These are phyloP conservation scores for Extremus antarcticus DNA, from an alignment of 495 filamentous ascomycete genomes.

Conservation along the genomic window DNA sequence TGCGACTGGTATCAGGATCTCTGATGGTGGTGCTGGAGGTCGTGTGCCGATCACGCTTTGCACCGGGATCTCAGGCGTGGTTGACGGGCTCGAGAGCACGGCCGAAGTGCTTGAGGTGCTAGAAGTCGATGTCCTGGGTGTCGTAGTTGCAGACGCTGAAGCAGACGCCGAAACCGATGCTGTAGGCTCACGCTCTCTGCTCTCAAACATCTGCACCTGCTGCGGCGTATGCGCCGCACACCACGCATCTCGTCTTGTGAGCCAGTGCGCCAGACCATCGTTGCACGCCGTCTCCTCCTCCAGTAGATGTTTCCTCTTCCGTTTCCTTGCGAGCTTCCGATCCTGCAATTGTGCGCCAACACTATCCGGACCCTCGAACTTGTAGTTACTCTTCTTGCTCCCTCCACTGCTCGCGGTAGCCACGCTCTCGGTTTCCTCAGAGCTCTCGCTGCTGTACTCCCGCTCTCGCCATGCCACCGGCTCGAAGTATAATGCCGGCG, in stretches of 20 bases:
- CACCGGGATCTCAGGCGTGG: slow-evolving; percentile 3
- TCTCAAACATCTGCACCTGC: slow-evolving; percentile 5
- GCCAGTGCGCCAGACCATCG: slow-evolving; percentile 63
- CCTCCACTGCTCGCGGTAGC: neutral
- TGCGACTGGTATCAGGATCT: slow-evolving; percentile 25
- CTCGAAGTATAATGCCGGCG: slow-evolving; percentile 20
- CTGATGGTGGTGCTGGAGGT: slow-evolving; percentile 29
- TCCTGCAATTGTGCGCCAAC: slow-evolving; percentile 34
- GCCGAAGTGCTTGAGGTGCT: neutral
- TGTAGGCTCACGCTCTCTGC: neutral
- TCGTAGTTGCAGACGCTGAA: slow-evolving; percentile 2
- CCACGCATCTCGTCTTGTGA: slow-evolving; percentile 71
- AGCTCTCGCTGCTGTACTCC: slow-evolving; percentile 26
- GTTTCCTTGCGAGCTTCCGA: slow-evolving; percentile 39
- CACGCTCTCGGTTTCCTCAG: slow-evolving; percentile 7
- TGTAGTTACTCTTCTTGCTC: slow-evolving; percentile 30
- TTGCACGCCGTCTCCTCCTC: slow-evolving; percentile 79
- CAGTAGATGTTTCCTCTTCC: slow-evolving; percentile 46
- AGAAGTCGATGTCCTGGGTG: slow-evolving; percentile 13
- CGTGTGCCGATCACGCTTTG: slow-evolving; percentile 36
- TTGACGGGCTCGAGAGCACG: neutral
- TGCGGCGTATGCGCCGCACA: slow-evolving; percentile 47
- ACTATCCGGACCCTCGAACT: slow-evolving; percentile 53
- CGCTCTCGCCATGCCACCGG: slow-evolving; percentile 32
- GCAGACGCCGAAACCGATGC: neutral